phyloP scores from a whole-genome alignment of 495 filamentous ascomycete genomes.

The Penicillium odoratum region DNA sequence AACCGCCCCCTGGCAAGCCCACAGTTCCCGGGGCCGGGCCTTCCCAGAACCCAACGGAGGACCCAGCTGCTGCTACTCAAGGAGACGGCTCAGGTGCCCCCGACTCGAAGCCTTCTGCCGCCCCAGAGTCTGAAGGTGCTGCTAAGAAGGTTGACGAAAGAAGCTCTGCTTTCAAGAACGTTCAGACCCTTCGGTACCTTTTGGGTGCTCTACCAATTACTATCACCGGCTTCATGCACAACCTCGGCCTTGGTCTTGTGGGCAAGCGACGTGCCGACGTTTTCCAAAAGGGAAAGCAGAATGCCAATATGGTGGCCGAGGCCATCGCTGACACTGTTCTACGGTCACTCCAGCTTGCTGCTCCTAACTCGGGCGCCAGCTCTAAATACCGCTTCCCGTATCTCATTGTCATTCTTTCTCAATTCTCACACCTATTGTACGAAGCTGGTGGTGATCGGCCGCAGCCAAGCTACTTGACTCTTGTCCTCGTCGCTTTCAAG shows the following conservation, averaged over 20 bases:
- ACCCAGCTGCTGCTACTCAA: constrained; percentile 17
- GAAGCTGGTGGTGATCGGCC: constrained; percentile 64
- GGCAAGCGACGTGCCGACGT: constrained; percentile 66
- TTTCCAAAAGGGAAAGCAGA: constrained; percentile 65
- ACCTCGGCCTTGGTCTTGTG: constrained; percentile 75
- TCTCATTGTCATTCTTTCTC: constrained; percentile 75
- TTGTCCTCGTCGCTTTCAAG: constrained; percentile 85
- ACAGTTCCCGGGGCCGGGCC: constrained; percentile 34
- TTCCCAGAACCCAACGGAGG: constrained; percentile 15
- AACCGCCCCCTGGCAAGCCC: constrained; percentile 50
- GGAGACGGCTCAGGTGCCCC: constrained; percentile 21
- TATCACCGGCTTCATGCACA: constrained; percentile 75
- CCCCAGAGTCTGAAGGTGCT: constrained; percentile 40
- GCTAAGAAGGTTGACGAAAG: constrained; percentile 44
- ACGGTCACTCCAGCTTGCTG: constrained; percentile 57
- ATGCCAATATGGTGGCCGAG: constrained; percentile 69
- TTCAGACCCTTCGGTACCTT: constrained; percentile 69
- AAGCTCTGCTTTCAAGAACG: constrained; percentile 71
- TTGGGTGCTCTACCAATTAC: constrained; percentile 71
- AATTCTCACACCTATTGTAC: constrained; percentile 73
- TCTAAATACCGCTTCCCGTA: constrained; percentile 64
- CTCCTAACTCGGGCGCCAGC: constrained; percentile 42
- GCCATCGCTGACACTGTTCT: constrained; percentile 71
- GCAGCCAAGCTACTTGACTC: constrained; percentile 66
- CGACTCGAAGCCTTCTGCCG: constrained; percentile 23